Conservation (phyloP, 176 grass and related monocot genomes). For the Hsuehochloa calcarea region DNA sequence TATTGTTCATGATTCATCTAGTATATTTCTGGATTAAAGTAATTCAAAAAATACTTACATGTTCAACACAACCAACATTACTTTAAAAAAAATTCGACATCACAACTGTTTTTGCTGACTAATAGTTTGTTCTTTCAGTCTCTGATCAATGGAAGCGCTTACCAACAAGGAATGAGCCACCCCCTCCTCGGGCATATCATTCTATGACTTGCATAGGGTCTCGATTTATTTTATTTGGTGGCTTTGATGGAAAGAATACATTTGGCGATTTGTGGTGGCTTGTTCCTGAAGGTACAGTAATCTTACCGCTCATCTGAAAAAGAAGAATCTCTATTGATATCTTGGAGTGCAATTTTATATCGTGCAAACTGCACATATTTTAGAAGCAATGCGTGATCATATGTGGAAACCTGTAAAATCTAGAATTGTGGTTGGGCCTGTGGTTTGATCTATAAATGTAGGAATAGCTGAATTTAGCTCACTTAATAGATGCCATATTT, state of each 20-base stretch:
- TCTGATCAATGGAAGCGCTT: constrained; percentile 96
- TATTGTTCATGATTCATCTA: too few species aligned
- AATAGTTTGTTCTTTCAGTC: constrained; percentile 54
- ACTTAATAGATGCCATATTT: neutral
- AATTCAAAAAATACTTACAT: too few species aligned
- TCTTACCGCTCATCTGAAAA: constrained; percentile 8
- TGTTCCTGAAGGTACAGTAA: constrained; percentile 81
- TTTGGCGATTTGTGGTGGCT: constrained; percentile 99
- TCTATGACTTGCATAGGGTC: constrained; percentile 81
- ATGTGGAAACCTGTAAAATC: neutral
- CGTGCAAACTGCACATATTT: neutral
- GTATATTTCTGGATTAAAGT: too few species aligned
- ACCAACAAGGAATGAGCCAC: constrained; percentile 69
- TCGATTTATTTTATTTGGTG: constrained; percentile 94
- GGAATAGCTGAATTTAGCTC: neutral
- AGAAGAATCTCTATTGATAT: neutral
- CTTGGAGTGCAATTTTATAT: neutral
- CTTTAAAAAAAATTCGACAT: neutral
- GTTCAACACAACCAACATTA: neutral
- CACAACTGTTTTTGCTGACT: constrained; percentile 4
- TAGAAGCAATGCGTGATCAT: constrained; percentile 5
- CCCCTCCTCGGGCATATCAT: constrained; percentile 83
- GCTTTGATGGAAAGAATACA: constrained; percentile 95
- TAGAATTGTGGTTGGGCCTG: neutral
- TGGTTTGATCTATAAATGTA: neutral